Conservation (phyloP, 345 rosid genomes). For the Eucalyptus viminalis region DNA sequence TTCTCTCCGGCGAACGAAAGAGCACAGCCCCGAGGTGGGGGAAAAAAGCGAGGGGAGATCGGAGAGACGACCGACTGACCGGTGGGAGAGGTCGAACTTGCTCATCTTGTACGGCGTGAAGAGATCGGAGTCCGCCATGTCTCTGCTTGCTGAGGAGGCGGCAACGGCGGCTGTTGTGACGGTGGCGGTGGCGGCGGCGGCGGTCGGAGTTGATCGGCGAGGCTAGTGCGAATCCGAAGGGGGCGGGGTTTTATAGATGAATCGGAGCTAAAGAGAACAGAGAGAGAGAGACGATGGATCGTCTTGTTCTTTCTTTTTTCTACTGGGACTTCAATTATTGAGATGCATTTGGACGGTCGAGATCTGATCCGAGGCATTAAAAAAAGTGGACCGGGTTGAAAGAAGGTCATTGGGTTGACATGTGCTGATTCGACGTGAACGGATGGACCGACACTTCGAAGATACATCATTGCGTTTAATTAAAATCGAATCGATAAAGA, state of each 20-base stretch:
- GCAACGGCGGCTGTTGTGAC: neutral
- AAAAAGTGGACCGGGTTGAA: neutral
- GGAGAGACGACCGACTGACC: conserved; percentile 8
- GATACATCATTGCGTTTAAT: neutral
- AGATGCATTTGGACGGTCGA: neutral
- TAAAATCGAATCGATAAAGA: neutral
- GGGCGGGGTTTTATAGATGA: neutral
- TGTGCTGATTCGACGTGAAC: neutral
- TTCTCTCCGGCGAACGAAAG: neutral
- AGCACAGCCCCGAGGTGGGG: neutral
- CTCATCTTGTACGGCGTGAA: conserved; percentile 74
- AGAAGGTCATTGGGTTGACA: neutral
- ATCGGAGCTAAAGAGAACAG: neutral
- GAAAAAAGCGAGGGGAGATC: neutral
- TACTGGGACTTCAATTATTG: neutral
- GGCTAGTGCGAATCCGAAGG: neutral
- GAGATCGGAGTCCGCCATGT: conserved; percentile 6
- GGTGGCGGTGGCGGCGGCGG: neutral
- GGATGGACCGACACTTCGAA: neutral
- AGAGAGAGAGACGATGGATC: neutral
- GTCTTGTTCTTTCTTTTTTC: neutral
- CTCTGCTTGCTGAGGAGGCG: neutral
- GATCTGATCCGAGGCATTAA: neutral
- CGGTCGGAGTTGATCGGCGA: neutral
- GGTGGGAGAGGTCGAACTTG: conserved; percentile 67